Evolutionary conservation across 164 flowering plant species (phyloP).

Genomic region (Chimonanthus salicifolius): DNA sequence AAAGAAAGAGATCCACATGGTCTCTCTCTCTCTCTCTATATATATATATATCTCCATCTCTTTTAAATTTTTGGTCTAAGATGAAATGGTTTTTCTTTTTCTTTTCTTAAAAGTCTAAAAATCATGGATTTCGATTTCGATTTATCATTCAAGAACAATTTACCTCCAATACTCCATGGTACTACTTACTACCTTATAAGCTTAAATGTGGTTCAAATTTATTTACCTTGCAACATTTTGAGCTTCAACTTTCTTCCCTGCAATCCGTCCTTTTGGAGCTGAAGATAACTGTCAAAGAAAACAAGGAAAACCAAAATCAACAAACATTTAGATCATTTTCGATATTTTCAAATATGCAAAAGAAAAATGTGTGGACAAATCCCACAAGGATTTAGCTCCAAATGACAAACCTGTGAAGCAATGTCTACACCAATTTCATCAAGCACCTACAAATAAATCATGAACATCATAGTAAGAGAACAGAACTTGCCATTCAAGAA

Average conservation of each 20-base stretch:
- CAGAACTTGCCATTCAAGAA: neutral
- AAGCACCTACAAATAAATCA: conserved; percentile 48
- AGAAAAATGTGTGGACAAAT: neutral
- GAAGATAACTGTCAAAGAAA: conserved; percentile 61
- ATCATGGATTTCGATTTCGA: too few species aligned
- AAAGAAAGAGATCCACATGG: too few species aligned
- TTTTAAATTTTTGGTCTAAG: too few species aligned
- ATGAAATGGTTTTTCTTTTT: too few species aligned
- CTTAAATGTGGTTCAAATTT: too few species aligned
- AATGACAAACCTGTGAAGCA: conserved; percentile 77
- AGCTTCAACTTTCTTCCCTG: conserved; percentile 50
- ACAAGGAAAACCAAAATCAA: neutral
- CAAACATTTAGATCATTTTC: neutral
- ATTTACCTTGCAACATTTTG: conserved; percentile 39
- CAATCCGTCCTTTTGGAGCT: conserved; percentile 84
- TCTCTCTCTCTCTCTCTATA: too few species aligned
- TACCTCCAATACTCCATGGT: too few species aligned
- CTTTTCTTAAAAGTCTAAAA: too few species aligned
- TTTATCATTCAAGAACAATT: too few species aligned
- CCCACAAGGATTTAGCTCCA: neutral
- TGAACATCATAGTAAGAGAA: neutral
- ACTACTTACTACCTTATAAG: too few species aligned
- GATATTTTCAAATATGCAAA: neutral
- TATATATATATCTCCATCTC: too few species aligned
- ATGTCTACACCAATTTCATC: conserved; percentile 95